These are phyloP conservation scores for Komagataea norvegica DNA, from an alignment of 1,139 yeast genomes.

Conservation along the genomic window DNA sequence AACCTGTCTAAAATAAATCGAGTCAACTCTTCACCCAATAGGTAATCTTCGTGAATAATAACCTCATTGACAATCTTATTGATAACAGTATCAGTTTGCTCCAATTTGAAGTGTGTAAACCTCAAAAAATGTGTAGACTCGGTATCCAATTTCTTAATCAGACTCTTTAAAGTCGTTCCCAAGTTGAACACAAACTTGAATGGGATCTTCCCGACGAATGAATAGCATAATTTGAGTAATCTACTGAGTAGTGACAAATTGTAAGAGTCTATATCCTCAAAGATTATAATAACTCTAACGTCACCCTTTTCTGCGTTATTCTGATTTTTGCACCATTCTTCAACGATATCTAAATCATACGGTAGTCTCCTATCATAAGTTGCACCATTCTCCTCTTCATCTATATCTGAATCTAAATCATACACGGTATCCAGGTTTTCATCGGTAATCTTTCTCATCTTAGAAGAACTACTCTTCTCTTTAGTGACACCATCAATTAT, in stretches of 20 bases:
- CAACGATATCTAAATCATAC: slow-evolving; percentile 27
- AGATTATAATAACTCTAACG: slow-evolving; percentile 21
- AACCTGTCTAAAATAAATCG: slow-evolving; percentile 19
- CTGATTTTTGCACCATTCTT: slow-evolving; percentile 22
- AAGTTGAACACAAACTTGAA: slow-evolving; percentile 26
- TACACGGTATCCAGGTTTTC: slow-evolving; percentile 9
- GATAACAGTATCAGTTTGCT: slow-evolving; percentile 23
- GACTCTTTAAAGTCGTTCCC: slow-evolving; percentile 18
- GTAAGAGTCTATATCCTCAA: slow-evolving; percentile 28
- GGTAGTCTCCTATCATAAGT: slow-evolving; percentile 22
- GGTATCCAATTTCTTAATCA: slow-evolving; percentile 16
- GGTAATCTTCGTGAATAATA: slow-evolving; percentile 16
- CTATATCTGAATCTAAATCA: slow-evolving; percentile 20
- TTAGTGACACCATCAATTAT: slow-evolving; percentile 27
- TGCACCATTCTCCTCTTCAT: slow-evolving; percentile 12
- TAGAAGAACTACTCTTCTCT: slow-evolving; percentile 1
- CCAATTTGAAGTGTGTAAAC: slow-evolving; percentile 20
- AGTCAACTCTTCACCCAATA: slow-evolving; percentile 23
- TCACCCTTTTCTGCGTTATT: slow-evolving; percentile 10
- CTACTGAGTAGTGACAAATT: slow-evolving; percentile 18
- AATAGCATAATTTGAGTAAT: slow-evolving; percentile 17
- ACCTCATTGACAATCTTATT: slow-evolving; percentile 22
- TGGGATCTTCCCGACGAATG: slow-evolving; percentile 20
- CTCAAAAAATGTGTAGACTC: slow-evolving; percentile 14
- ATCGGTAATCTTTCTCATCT: slow-evolving; percentile 4